Conservation (phyloP, 2,329 filamentous ascomycete species). For the Helminthosporium solani region DNA sequence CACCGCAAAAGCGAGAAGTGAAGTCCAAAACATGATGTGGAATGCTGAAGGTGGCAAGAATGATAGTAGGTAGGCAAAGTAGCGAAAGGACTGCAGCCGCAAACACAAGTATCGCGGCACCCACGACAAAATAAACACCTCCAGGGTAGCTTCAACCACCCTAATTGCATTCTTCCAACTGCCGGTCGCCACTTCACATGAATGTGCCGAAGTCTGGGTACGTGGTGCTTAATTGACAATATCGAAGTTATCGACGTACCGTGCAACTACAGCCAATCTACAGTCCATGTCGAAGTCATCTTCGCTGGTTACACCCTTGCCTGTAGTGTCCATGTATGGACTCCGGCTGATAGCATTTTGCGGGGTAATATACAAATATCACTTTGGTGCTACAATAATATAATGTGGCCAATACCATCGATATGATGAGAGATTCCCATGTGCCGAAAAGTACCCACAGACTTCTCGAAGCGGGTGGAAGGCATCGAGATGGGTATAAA, state of each 20-base stretch:
- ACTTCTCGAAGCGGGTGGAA: not conserved
- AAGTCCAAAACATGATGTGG: slow-evolving; percentile 25
- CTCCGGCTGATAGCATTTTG: not conserved
- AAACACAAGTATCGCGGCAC: not conserved
- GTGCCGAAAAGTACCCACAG: not conserved
- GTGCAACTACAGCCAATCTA: not conserved
- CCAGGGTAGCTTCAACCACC: not conserved
- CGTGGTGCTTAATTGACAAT: not conserved
- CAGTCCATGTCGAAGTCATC: not conserved
- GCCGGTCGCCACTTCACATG: not conserved
- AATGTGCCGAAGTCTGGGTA: slow-evolving; percentile 1
- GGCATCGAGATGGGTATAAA: not conserved
- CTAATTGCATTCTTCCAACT: not conserved
- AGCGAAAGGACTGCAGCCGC: not conserved
- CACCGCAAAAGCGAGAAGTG: slow-evolving; percentile 23
- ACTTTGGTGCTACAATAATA: not conserved
- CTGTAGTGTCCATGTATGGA: not conserved
- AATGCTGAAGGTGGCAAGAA: not conserved
- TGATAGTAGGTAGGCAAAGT: too few species aligned
- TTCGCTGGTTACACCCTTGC: not conserved
- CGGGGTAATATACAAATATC: slow-evolving; percentile 2
- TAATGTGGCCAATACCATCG: not conserved
- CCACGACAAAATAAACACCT: not conserved
- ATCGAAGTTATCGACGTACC: not conserved
- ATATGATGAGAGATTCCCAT: not conserved